Percentiles rank a stretch among this genome's conserved stretches.
These are phyloP conservation scores for Pleurotus citrinopileatus DNA, from an alignment of 768 basidiomycete species.

Conservation along the genomic window DNA sequence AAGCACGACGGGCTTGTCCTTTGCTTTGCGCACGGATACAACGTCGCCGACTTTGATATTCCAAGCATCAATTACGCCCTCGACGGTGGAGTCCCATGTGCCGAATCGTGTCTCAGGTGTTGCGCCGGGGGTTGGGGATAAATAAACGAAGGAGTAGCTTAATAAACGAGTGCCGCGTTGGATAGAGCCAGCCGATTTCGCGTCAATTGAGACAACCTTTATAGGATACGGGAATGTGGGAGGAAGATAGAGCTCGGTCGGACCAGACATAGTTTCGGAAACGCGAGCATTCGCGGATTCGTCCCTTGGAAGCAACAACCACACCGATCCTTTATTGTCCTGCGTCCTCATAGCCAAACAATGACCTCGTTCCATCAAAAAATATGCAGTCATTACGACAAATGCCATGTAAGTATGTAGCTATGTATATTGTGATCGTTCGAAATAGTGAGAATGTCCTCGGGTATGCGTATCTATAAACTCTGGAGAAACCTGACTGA, in stretches of 20 bases:
- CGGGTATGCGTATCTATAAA: no score
- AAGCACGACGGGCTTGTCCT: slow-evolving; percentile 56
- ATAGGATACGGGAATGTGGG: slow-evolving; percentile 83
- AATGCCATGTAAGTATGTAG: neutral
- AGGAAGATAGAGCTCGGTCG: slow-evolving; percentile 78
- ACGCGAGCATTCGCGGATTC: neutral
- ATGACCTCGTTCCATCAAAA: neutral
- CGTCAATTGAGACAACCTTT: slow-evolving; percentile 70
- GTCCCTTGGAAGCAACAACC: neutral
- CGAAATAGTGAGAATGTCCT: no score
- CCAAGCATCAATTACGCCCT: slow-evolving; percentile 78
- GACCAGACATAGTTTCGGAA: slow-evolving; percentile 44
- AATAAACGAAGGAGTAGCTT: slow-evolving; percentile 77
- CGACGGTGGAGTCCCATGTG: slow-evolving; percentile 87
- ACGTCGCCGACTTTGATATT: slow-evolving; percentile 62
- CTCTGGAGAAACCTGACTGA: neutral
- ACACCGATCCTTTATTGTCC: neutral
- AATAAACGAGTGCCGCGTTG: slow-evolving; percentile 76
- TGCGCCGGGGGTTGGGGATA: slow-evolving; percentile 39
- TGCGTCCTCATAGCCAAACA: neutral
- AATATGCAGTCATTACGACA: no score
- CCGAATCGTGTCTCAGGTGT: slow-evolving; percentile 73
- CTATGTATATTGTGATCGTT: no score
- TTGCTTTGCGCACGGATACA: slow-evolving; percentile 56
- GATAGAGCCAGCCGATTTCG: slow-evolving; percentile 40